Evolutionary conservation across 306 rosid species (phyloP), one percentile per base, ranked within the genome.

Genomic region (Neltuma alba): DNA sequence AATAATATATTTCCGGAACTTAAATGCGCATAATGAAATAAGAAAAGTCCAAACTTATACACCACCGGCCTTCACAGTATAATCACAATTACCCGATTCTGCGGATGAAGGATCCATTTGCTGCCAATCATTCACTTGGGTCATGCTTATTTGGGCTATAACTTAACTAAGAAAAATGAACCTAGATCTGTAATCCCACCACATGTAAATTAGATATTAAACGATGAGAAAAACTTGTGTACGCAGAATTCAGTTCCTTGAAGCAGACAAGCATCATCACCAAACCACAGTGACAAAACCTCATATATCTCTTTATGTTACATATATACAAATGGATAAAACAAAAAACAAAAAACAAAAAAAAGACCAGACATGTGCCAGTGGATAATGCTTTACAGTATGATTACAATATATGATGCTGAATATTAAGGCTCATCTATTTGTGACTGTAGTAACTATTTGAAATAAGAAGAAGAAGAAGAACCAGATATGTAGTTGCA

Each of bases 401-500:
- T 48, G 55, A 45, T 25, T 74, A 38, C 67, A 74, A 70, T 23
- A 38, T 25, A 13, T 6, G n/a, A 27, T 16, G 44, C 25, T 37
- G 68, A 74, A 38, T 36, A 58, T 30, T 7, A 11, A 38, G 41
- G 36, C 57, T 20, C 55, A 28, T 1, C 44, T 33, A 40, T 58
- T 16, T 27, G 68, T 38, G 42, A 60, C 57, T 41, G 21, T 28
- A 60, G 28, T 75, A 40, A 40, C 58, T 28, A 41, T 75, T 9
- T 75, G 31, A 41, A 60, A 16, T 44, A 71, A 47, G n/a, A n/a
- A 23, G 70, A 61, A 27, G 69, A 74, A 58, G 27, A 28, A 58
- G 27, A 27, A 3, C 8, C n/a, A 15, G 15, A 16, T 2, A 52
- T 20, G 38, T 20, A 42, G 21, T 21, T 36, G 20, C 31, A 31